Base-by-base conservation (phyloP, 2,329 filamentous ascomycete genomes). In the Cercospora sp. region DNA sequence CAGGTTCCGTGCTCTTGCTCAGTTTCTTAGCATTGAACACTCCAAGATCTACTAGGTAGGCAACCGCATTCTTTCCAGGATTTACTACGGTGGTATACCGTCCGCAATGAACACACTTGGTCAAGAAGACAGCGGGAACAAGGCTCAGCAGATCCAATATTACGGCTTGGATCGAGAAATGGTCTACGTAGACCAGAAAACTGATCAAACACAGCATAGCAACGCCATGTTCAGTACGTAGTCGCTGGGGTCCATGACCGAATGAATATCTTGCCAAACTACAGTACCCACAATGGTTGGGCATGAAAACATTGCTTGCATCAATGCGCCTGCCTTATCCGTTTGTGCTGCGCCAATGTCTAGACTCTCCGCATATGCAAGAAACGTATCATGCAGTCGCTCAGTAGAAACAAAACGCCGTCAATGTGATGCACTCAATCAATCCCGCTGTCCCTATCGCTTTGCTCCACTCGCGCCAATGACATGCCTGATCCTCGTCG, bases 341-440 rank as follows among this genome's bases (percentile, higher is more conserved):
- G 12, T 58, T 30, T 18, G 53, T 58, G 26, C 53, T 58, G 45
- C 45, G 45, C 45, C 45, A 24, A 51, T 26, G 3, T 24, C 8
- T 28, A 18, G n/a, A 13, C 13, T 24, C 28, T 57, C 24, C 53
- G 28, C 53, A 57, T 18, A 57, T 18, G 53, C 53, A 58, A 30
- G 45, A 51, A 51, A 9, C 53, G 62, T 64, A 58, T 58, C 62
- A 64, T 64, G 62, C 62, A 64, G 55, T 57, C 62, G 62, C 32
- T 64, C 62, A 57, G 58, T 6, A 8, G 37, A 43, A 43, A 2
- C 37, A 30, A 30, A 32, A 57, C 49, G 18, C 62, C 49, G 32
- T 64, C 45, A 13, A 26, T 40, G 21, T 34, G 18, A 64, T 64
- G 32, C 59, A 61, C 34, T 26, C 21, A 43, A 18, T 40, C 13